A percentile compares a stretch with the other conserved stretches of the same genome.
These are phyloP conservation scores for Phlebiopsis flavidoalba DNA, from an alignment of 768 basidiomycete species.

Conservation along the genomic window DNA sequence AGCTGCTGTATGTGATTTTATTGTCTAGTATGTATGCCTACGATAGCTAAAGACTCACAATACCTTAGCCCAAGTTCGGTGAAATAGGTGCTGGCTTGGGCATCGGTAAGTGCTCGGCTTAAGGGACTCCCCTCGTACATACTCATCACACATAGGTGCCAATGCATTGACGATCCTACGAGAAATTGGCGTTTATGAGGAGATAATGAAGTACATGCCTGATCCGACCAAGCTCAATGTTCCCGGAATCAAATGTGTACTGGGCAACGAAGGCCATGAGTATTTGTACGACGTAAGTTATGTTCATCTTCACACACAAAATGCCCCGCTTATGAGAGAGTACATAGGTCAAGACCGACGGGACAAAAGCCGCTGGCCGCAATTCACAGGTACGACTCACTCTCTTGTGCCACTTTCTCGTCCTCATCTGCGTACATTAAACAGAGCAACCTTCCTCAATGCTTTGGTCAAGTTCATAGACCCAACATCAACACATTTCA, in stretches of 20 bases:
- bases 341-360: neutral
- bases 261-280: slow-evolving; percentile 1
- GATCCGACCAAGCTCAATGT: neutral
- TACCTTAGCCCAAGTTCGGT: slow-evolving; percentile 1
- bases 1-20: slow-evolving; percentile 35
- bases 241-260: neutral
- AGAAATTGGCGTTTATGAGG: slow-evolving; percentile 6
- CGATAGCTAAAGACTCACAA: neutral
- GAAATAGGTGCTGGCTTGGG: slow-evolving; percentile 12
- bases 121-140: neutral
- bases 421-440: neutral
- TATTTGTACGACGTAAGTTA: neutral
- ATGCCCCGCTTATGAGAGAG: neutral
- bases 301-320: neutral
- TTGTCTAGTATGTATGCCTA: neutral
- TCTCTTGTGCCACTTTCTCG: neutral
- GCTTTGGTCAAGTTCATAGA: slow-evolving; percentile 9
- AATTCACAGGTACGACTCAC: neutral
- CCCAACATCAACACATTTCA: neutral
- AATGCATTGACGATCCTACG: slow-evolving; percentile 5
- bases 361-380: neutral
- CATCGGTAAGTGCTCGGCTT: slow-evolving; percentile 2
- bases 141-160: neutral
- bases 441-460: slow-evolving; percentile 14
- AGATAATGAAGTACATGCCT: neutral